phyloP scores from a whole-genome alignment of 163 green algal species.

The Volvox carteri region DNA sequence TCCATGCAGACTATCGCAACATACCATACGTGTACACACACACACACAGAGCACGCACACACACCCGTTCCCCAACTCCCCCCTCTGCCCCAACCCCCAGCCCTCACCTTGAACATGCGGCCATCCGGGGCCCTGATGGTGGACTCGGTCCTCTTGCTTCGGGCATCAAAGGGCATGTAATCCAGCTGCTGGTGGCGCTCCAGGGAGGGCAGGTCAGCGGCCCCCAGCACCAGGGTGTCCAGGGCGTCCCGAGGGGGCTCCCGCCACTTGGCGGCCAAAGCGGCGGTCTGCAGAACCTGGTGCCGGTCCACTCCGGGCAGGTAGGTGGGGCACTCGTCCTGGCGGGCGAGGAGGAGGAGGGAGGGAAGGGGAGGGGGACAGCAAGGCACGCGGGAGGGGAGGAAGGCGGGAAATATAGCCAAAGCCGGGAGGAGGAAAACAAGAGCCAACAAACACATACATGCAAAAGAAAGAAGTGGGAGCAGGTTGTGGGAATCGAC shows the following conservation, averaged over 20 bases:
- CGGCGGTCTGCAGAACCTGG: constrained; percentile 76
- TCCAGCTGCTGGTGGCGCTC: constrained; percentile 73
- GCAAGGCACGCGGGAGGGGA: background rate
- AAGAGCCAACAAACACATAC: no score
- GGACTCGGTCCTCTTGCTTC: constrained; percentile 89
- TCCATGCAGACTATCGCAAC: no score
- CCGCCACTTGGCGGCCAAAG: constrained; percentile 92
- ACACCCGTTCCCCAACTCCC: no score
- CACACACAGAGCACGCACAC: no score
- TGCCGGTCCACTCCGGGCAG: constrained; percentile 59
- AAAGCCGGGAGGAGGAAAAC: background rate
- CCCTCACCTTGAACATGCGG: constrained; percentile 78
- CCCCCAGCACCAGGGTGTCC: constrained; percentile 87
- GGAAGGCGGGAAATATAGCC: background rate
- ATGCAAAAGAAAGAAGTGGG: no score
- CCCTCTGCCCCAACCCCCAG: no score
- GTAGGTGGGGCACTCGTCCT: constrained; percentile 85
- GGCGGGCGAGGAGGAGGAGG: constrained; percentile 3
- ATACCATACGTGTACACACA: no score
- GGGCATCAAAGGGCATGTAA: constrained; percentile 90
- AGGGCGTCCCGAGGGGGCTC: constrained; percentile 91
- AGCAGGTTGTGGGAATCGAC: no score
- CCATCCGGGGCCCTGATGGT: constrained; percentile 71
- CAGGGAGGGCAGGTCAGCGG: constrained; percentile 31
- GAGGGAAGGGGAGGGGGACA: background rate